Evolutionary conservation across 352 stramenopile genomes (phyloP), one percentile per base, ranked within the genome.

Genomic region (Phytopythium sindhum): DNA sequence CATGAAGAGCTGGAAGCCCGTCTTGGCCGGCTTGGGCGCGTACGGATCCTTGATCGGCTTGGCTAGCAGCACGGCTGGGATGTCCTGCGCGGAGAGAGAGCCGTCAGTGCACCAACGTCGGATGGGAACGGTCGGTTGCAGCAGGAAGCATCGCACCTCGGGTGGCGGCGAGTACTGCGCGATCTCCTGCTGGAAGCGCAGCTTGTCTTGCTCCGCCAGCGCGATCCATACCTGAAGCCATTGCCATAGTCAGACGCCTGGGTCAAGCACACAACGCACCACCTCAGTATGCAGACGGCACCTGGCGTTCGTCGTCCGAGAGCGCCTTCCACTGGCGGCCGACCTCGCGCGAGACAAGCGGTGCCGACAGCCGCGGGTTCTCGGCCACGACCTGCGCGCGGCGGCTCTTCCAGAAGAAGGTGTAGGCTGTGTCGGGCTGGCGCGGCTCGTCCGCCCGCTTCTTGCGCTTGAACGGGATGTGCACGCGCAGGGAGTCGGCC

Each of bases 1-100:
- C 58, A 91, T 68, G 53, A 91, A 89, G 21, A 87, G 64, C 48
- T 89, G 80, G 41, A 91, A 91, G 24, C 65, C 78, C n/a, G 77
- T 80, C 56, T 77, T 77, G 5, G 80, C 70, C 8, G 66, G 56
- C 50, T 81, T 77, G 11, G 72, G 75, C 2, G 74, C 72, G 29
- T 71, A 77, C 9, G 78, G 68, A 45, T 86, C 72, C 66, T 77
- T 80, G 23, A 75, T 51, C 21, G 54, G 61, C 51, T 61, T 66
- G 21, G 31, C 35, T 33, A 57, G 47, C 0, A 63, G 55, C 6
- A 47, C 37, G 19, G 67, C 61, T 9, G 57, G 8, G 17, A 45
- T 44, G 12, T 60, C 48, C 65, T 70, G 44, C 23, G 6, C 45
- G 14, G 4, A 53, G 45, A 53, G 23, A 31, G n/a, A 10, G 23